Evolutionary conservation across 176 grass and related monocot species (phyloP), one percentile per base, ranked within the genome.

Genomic region (bread wheat (Triticum aestivum)): DNA sequence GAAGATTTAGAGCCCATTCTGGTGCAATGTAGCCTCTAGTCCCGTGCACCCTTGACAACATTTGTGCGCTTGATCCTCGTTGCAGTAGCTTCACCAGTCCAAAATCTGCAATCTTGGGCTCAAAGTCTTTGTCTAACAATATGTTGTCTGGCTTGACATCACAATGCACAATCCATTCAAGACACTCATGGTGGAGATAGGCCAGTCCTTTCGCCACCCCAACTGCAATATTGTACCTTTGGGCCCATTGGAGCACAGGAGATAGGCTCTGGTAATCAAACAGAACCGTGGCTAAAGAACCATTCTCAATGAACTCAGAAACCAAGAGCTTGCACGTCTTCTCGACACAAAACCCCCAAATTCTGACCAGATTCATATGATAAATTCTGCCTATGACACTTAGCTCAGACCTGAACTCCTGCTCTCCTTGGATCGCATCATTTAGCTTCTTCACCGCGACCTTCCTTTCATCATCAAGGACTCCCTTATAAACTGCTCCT

Each of bases 151-250:
- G 90, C 61, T 94, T 79, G 39, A 94, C 41, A 21, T 97, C 92
- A 4, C 89, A 97, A 37, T 97, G 94, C 18, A 92, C 82, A 0
- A 92, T 85, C 94, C 92, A 97, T 71, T 97, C 92, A 32, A 89
- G 77, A 15, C 87, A 94, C 26, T 88, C 89, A 26, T 94, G 89
- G 38, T 97, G 94, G 29, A 97, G 89, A 77, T 94, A 93, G 0
- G 86, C 88, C 30, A 93, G 45, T 12, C 88, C 91, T 81, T 91
- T 89, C 3, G 65, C 86, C 0, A 93, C 83, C 2, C 93, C 92
- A 18, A 94, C 32, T 13, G 89, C 89, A 8, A 94, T 94, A 35
- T 85, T 90, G 76, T 61, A 94, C 65, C 91, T 91, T 70, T 86
- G 32, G 6, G 6, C 79, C 91, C 93, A 91, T 49, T 56, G 13